Base-by-base conservation (phyloP, 2,329 filamentous ascomycete species). In the Aspergillus unguis region DNA sequence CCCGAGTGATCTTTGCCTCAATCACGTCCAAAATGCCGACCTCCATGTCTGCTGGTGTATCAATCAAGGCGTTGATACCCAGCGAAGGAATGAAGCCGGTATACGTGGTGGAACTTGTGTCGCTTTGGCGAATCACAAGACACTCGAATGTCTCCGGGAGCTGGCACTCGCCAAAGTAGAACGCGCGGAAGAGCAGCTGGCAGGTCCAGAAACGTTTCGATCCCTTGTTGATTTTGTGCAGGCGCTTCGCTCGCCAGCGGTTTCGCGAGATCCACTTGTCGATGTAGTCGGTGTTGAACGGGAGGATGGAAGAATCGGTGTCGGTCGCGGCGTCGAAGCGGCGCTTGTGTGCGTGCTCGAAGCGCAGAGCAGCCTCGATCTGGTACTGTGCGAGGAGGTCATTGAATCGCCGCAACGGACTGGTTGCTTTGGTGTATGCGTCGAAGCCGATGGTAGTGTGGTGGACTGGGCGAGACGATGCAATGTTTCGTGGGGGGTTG, bases 311-410 rank as follows among this genome's bases (percentile, higher is more conserved):
- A 7, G 45, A 51, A 43, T 66, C 64, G 3, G 60, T 52, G 5
- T 60, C 8, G 6, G 26, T 11, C n/a, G 32, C 58, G 28, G 63
- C 64, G 44, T 75, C 59, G 26, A 81, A 69, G n/a, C 62, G 71
- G 23, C 67, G 65, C 10, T 76, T 75, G 4, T 73, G 71, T 29
- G 68, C 61, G 8, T 77, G 74, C 66, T 85, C 83, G 55, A 80
- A 75, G 8, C 80, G 79, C 37, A 86, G 60, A 1, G 80, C 82
- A 5, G 82, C 79, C 70, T 85, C 82, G 43, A 85, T 83, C 58
- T 86, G 83, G 76, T 84, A 86, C 63, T 85, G 83, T 8, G 76
- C 71, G 42, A 86, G 73, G 63, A 86, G 75, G 65, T 86, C 84
- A 43, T 73, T 75, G 65, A 80, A 85, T 35, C 83, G 76, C 46